Conservation (phyloP, 2,329 filamentous ascomycete species). For the Pestalotiopsis sp. region DNA sequence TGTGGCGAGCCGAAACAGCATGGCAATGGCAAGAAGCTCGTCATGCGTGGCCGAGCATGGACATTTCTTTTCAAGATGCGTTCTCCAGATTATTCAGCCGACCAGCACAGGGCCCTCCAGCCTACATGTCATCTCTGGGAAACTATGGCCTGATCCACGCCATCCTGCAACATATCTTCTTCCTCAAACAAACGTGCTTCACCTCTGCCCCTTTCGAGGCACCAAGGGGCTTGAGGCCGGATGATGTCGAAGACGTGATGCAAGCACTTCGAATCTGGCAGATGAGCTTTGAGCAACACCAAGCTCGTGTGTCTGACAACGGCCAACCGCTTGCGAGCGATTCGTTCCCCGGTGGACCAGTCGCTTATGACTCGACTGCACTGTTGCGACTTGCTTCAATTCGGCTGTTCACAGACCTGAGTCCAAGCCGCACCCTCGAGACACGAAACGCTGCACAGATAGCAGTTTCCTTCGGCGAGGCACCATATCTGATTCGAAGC, state of each 20-base stretch:
- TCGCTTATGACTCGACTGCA: conserved; percentile 67
- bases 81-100: conserved; percentile 56
- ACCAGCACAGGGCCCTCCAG: conserved; percentile 45
- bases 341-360: conserved; percentile 54
- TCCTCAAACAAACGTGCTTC: conserved; percentile 64
- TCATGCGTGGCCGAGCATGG: conserved; percentile 48
- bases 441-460: conserved; percentile 64
- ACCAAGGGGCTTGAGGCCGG: conserved; percentile 49
- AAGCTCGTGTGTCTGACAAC: conserved; percentile 49
- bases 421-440: conserved; percentile 62
- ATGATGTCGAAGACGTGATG: conserved; percentile 57
- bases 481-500: conserved; percentile 59
- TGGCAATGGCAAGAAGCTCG: conserved; percentile 63
- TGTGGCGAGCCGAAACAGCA: conserved; percentile 57
- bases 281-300: conserved; percentile 57
- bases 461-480: conserved; percentile 59
- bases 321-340: conserved; percentile 48
- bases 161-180: conserved; percentile 70
- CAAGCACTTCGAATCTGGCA: conserved; percentile 60
- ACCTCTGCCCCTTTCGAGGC: conserved; percentile 48
- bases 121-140: conserved; percentile 59
- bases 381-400: conserved; percentile 63
- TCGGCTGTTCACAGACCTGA: conserved; percentile 64
- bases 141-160: conserved; percentile 74
- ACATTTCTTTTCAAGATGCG: conserved; percentile 57